Base-by-base conservation (phyloP, 148 eudicot genomes). In the Rheum nobile region DNA sequence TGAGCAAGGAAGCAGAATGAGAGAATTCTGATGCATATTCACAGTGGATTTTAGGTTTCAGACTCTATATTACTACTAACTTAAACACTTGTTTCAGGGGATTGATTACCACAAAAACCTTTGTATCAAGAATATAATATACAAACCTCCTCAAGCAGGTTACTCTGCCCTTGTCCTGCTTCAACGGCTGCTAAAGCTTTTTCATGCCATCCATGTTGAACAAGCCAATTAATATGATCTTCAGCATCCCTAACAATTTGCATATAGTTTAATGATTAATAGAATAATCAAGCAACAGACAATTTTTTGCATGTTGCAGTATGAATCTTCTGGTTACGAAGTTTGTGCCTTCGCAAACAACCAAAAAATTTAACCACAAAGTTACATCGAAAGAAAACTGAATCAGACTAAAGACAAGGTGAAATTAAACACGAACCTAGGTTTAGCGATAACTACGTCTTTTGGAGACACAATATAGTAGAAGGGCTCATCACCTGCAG, bases 221-320 rank as follows among this genome's bases (percentile, higher is more conserved):
- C 93, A 77, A 95, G 97, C 97, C 98, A 91, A 79, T 90, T 82
- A 79, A 95, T 91, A 83, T 91, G 98, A 82, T 95, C 98, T 85
- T 94, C 98, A 72, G 89, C 81, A 88, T 94, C 98, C 91, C 98
- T 94, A 77, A 55, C 74, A 82, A 76, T 67, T 47, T 70, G 26
- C 26, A 72, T 75, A 63, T 26, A n/a, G 8, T n/a, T 55, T 22
- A 55, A 55, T 22, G 13, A 22, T 24, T 6, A 24, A 48, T 16
- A 16, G 8, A 21, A 63, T 13, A 31, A 29, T 5, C 39, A 29
- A 63, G 37, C 17, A 63, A 29, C 35, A 13, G 10, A 44, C 47
- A 9, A 50, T 29, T 29, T 12, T 10, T 26, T 59, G 67, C 6
- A 29, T 12, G 34, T 28, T 59, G 37, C 35, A 29, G 67, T 59